A percentile compares a stretch with the other conserved stretches of the same genome.
phyloP scores from a whole-genome alignment of 2,329 filamentous ascomycete species.

The Cercospora janseana region DNA sequence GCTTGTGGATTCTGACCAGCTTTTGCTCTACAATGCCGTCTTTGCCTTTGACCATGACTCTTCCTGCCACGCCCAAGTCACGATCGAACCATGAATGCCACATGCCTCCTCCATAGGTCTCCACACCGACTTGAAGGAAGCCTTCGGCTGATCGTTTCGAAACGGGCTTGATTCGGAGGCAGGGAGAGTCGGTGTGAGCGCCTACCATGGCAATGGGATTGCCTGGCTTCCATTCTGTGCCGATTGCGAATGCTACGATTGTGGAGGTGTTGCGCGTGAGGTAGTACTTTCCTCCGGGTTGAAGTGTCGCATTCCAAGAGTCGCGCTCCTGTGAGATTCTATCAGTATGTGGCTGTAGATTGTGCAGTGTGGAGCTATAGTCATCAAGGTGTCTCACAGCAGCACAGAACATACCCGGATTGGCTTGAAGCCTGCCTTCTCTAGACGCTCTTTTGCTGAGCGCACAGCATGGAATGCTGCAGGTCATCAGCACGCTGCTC shows the following conservation, averaged over 20 bases:
- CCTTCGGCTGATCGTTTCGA: conserved; percentile 84
- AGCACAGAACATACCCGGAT: conserved; percentile 59
- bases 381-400: conserved; percentile 4
- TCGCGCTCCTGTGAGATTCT: conserved; percentile 68
- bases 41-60: conserved; percentile 71
- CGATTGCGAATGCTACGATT: conserved; percentile 88
- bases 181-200: conserved; percentile 93
- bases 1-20: conserved; percentile 85
- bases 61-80: conserved; percentile 84
- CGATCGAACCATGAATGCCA: conserved; percentile 99
- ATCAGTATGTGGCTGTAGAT: not conserved
- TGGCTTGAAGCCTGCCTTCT: conserved; percentile 78
- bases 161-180: conserved; percentile 87
- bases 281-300: conserved; percentile 92
- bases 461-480: conserved; percentile 91
- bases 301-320: conserved; percentile 75
- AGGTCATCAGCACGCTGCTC: not conserved
- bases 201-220: conserved; percentile 91
- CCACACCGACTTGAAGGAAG: conserved; percentile 91
- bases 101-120: conserved; percentile 93
- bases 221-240: conserved; percentile 84
- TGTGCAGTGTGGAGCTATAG: not conserved
- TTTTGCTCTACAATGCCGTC: conserved; percentile 76
- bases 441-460: conserved; percentile 70
- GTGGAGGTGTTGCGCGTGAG: conserved; percentile 91